These are phyloP conservation scores for Hygrocybe coccinea DNA, from an alignment of 768 basidiomycete genomes.

Conservation along the genomic window DNA sequence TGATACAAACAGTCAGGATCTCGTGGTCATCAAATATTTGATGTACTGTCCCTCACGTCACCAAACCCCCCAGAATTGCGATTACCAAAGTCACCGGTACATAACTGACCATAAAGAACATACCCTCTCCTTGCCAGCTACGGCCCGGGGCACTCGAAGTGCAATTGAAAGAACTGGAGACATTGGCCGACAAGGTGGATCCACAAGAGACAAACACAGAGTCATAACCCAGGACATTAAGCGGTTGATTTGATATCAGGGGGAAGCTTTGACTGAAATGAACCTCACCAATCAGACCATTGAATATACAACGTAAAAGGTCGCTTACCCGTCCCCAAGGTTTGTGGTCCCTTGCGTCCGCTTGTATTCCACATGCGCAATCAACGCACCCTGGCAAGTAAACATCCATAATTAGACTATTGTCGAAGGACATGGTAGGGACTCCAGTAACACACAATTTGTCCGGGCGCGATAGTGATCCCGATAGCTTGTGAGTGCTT, in stretches of 20 bases:
- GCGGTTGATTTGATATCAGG: slow-evolving; percentile 2
- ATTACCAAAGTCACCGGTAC: too few relatives aligned
- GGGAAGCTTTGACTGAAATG: background rate
- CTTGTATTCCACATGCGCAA: background rate
- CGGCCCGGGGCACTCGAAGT: background rate
- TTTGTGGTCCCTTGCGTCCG: background rate
- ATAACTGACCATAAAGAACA: too few relatives aligned
- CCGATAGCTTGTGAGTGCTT: background rate
- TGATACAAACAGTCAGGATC: too few relatives aligned
- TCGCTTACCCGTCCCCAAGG: slow-evolving; percentile 1
- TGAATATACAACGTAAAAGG: background rate
- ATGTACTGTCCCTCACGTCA: too few relatives aligned
- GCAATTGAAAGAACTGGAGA: slow-evolving; percentile 1
- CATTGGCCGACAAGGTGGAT: background rate
- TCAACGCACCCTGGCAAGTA: background rate
- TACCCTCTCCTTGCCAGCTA: background rate
- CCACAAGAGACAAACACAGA: background rate
- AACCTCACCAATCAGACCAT: background rate
- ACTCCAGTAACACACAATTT: slow-evolving; percentile 1
- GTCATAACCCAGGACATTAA: background rate
- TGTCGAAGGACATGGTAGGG: background rate
- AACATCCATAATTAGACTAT: background rate
- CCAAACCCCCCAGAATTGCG: too few relatives aligned
- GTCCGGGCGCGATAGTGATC: background rate
- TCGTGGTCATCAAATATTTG: too few relatives aligned